Conservation (phyloP, 495 filamentous ascomycete genomes). For the Chaetomidium leptoderma region DNA sequence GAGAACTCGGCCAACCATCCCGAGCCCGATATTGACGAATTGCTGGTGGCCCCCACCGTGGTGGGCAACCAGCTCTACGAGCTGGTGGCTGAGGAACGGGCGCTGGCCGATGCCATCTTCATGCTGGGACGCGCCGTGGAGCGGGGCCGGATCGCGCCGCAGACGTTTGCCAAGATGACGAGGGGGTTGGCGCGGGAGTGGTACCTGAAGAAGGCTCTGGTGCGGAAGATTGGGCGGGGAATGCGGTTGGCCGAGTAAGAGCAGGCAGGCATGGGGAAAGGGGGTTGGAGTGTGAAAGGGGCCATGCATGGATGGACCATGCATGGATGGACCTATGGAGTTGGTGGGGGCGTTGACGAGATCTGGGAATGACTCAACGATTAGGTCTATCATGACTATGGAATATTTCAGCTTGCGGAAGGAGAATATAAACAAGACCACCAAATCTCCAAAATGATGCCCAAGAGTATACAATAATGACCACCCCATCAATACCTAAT, state of each 20-base stretch:
- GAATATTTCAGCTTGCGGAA: too few relatives aligned
- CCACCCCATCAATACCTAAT: too few relatives aligned
- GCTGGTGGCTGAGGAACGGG: slow-evolving; percentile 78
- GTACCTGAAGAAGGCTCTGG: slow-evolving; percentile 83
- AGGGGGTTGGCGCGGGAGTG: slow-evolving; percentile 80
- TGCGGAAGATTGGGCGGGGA: slow-evolving; percentile 79
- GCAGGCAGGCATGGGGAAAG: too few relatives aligned
- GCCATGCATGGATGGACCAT: too few relatives aligned
- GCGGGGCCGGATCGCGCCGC: slow-evolving; percentile 70
- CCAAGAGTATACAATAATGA: too few relatives aligned
- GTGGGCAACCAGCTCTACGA: slow-evolving; percentile 90
- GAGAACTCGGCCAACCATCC: slow-evolving; percentile 53
- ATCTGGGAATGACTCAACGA: too few relatives aligned
- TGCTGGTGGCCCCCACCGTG: slow-evolving; percentile 89
- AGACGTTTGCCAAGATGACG: slow-evolving; percentile 79
- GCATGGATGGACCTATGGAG: too few relatives aligned
- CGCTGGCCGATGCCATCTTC: slow-evolving; percentile 78
- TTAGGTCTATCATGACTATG: too few relatives aligned
- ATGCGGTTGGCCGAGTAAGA: slow-evolving; percentile 55
- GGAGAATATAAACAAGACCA: too few relatives aligned
- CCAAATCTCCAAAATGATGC: too few relatives aligned
- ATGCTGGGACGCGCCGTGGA: slow-evolving; percentile 79
- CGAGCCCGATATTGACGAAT: slow-evolving; percentile 66
- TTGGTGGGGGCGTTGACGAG: too few relatives aligned
- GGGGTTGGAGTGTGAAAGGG: too few relatives aligned